Evolutionary conservation across 805 yeast species (phyloP), one percentile per base, ranked within the genome.

Genomic region (Lipomyces yamanashiensis): DNA sequence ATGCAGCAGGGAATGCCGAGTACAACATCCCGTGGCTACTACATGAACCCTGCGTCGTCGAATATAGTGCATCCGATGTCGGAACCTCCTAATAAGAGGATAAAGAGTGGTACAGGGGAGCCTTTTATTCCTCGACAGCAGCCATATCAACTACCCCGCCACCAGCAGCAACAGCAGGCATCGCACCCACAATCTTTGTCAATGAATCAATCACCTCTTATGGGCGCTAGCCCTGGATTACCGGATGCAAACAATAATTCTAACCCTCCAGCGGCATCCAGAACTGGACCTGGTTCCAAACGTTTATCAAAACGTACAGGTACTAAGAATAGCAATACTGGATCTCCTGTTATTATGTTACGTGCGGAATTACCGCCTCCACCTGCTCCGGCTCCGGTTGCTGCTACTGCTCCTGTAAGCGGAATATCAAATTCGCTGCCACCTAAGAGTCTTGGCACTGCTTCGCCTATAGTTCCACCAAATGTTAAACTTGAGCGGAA

Each of bases 91-190:
- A 51, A 28, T 9, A 51, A 40, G 43, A 9, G 28, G 41, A 23
- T n/a, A n/a, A 37, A 51, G 17, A 51, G 45, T 17, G 45, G 55
- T 19, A 51, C 23, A 19, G 12, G 15, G 8, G 28, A 19, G 2
- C 19, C 9, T 10, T 34, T 9, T 21, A 9, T 7, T 23, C 17
- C 55, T 9, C 41, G 37, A 9, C 41, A 9, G 23, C 12, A 17
- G 19, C 39, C 34, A 10, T n/a, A 4, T 19, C 58, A 41, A 33
- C 21, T 17, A 36, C 40, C 34, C n/a, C 45, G 37, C n/a, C 59
- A 48, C 13, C 60, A 54, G 19, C 61, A 49, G 40, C 63, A 56
- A 39, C 67, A 47, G 17, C 64, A 36, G 51, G 49, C 37, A 21
- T 52, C 21, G 49, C 61, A 40, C n/a, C 60, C 8, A 48, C 61